These are phyloP conservation scores for Dichotomocladium elegans DNA, from an alignment of 371 early-diverging fungal species.

Conservation along the genomic window DNA sequence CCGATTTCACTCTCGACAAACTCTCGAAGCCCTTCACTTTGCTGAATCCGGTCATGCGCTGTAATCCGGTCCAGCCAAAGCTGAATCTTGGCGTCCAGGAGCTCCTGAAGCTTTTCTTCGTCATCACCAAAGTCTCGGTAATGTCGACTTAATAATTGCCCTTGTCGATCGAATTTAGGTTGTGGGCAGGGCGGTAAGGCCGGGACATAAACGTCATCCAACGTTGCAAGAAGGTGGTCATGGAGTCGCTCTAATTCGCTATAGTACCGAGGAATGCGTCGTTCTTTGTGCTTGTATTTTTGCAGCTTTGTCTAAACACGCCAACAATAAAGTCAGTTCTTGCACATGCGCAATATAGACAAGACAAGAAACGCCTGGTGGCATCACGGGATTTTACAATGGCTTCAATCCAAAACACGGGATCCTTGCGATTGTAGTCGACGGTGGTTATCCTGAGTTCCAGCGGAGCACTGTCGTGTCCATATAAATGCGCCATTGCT, in stretches of 20 bases:
- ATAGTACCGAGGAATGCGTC: slow-evolving; percentile 40
- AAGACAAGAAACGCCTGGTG: too few relatives aligned
- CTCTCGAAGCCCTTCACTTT: slow-evolving; percentile 38
- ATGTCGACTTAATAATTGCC: slow-evolving; percentile 18
- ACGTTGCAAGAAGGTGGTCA: slow-evolving; percentile 21
- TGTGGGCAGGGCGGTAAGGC: slow-evolving; percentile 32
- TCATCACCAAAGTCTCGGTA: slow-evolving; percentile 1
- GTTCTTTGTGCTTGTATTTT: slow-evolving; percentile 38
- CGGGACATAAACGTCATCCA: slow-evolving; percentile 36
- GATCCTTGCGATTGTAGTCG: slow-evolving; percentile 44
- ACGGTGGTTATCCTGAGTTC: slow-evolving; percentile 30
- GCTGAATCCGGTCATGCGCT: slow-evolving; percentile 24
- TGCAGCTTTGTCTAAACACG: slow-evolving; percentile 25
- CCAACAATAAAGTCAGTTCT: background rate
- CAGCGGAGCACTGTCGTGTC: slow-evolving; percentile 1
- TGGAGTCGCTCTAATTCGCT: slow-evolving; percentile 35
- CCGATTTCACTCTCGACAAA: slow-evolving; percentile 48
- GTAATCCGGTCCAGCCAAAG: slow-evolving; percentile 36
- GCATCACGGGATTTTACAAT: too few relatives aligned
- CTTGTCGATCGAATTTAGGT: slow-evolving; percentile 30
- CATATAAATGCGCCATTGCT: too few relatives aligned
- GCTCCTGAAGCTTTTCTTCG: background rate
- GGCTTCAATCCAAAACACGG: slow-evolving; percentile 48
- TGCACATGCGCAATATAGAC: background rate
- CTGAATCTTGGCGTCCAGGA: slow-evolving; percentile 24